Evolutionary conservation across 1,284 basidiomycete genomes (phyloP).

Genomic region (Inonotus obliquus): DNA sequence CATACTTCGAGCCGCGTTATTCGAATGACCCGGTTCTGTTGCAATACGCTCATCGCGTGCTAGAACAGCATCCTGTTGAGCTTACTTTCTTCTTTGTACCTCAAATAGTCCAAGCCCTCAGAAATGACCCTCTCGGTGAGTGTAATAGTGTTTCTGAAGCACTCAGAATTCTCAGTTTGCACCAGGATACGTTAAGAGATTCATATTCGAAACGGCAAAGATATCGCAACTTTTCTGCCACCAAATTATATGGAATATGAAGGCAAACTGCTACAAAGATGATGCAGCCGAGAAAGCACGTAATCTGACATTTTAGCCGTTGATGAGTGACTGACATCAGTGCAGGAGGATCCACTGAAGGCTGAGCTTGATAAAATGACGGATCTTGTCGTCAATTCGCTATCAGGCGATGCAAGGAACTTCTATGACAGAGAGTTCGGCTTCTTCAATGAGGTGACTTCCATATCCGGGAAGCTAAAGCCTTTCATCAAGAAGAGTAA

Average conservation of each 20-base stretch:
- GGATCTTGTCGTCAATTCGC: conserved; percentile 73
- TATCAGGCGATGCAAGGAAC: conserved; percentile 86
- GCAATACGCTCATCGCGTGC: conserved; percentile 95
- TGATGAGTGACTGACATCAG: neutral
- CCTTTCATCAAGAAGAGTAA: conserved; percentile 96
- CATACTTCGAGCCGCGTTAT: conserved; percentile 84
- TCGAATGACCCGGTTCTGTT: conserved; percentile 82
- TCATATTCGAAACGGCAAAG: conserved; percentile 97
- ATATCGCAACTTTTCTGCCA: conserved; percentile 99
- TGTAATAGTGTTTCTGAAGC: neutral
- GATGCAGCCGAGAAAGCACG: conserved; percentile 79
- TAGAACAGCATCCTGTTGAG: conserved; percentile 93
- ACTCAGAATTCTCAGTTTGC: conserved; percentile 1
- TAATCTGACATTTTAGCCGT: conserved; percentile 11
- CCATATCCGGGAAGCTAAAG: conserved; percentile 96
- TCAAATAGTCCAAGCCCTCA: conserved; percentile 94
- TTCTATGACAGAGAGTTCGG: conserved; percentile 96
- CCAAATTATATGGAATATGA: conserved; percentile 99
- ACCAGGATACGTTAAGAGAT: conserved; percentile 88
- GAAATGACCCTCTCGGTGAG: conserved; percentile 82
- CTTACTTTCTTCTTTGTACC: conserved; percentile 99
- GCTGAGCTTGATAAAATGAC: conserved; percentile 89
- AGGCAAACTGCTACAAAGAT: conserved; percentile 95
- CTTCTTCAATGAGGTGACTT: conserved; percentile 96
- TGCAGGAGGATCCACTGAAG: conserved; percentile 91